phyloP scores from a whole-genome alignment of 208 protist genomes.

The Porcisia deanei region DNA sequence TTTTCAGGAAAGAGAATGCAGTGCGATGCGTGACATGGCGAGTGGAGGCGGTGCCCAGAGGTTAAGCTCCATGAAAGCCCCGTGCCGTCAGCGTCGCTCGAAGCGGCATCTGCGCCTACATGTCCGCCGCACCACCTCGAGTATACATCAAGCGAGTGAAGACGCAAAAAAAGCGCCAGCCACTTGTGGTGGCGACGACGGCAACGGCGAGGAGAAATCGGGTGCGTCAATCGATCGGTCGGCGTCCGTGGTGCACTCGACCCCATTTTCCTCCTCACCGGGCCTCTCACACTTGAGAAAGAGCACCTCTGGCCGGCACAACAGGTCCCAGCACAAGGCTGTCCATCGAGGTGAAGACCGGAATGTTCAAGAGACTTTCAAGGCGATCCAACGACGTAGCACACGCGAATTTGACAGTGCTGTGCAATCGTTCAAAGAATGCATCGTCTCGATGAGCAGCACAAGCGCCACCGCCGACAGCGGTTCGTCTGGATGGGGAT shows the following conservation, averaged over 20 bases:
- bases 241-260: background rate
- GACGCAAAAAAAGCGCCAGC: background rate
- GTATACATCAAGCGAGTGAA: background rate
- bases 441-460: background rate
- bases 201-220: background rate
- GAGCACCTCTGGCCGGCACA: background rate
- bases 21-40: background rate
- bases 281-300: background rate
- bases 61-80: background rate
- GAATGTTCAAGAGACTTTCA: background rate
- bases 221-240: background rate
- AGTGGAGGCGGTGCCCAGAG: background rate
- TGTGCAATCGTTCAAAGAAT: too few relatives aligned
- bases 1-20: slow-evolving; percentile 1
- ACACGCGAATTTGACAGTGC: background rate
- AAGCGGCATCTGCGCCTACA: background rate
- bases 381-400: background rate
- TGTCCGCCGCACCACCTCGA: background rate
- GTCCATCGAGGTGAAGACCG: background rate
- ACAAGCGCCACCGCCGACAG: background rate
- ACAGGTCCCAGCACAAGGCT: background rate
- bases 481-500: background rate
- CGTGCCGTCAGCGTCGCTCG: background rate
- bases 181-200: background rate
- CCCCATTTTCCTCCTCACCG: background rate